phyloP scores from a whole-genome alignment of 2,329 filamentous ascomycete species.

The Penicillium sp. region DNA sequence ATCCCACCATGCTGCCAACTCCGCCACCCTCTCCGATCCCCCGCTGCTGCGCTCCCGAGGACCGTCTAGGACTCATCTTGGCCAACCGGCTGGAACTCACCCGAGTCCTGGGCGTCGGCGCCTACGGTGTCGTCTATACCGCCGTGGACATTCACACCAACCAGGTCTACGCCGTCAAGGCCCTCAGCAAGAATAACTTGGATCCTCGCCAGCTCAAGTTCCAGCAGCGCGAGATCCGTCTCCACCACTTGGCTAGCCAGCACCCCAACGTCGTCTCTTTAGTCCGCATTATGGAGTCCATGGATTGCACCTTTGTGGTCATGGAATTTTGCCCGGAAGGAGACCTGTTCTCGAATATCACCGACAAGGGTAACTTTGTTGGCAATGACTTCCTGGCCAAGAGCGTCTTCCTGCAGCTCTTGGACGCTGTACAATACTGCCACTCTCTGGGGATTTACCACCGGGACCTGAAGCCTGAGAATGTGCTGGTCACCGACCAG shows the following conservation, averaged over 20 bases:
- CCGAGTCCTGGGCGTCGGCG: conserved; percentile 85
- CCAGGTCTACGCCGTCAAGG: conserved; percentile 91
- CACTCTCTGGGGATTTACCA: conserved; percentile 94
- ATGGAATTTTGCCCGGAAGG: conserved; percentile 97
- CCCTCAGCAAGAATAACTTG: conserved; percentile 89
- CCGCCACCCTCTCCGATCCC: conserved; percentile 47
- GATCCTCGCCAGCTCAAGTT: conserved; percentile 85
- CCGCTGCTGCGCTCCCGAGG: conserved; percentile 70
- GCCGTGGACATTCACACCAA: conserved; percentile 81
- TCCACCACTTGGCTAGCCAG: conserved; percentile 85
- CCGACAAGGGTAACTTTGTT: conserved; percentile 88
- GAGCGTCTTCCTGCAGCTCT: conserved; percentile 86
- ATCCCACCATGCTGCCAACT: conserved; percentile 49
- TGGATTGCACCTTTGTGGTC: conserved; percentile 93
- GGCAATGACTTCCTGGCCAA: conserved; percentile 88
- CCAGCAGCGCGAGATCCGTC: conserved; percentile 87
- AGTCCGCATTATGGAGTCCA: conserved; percentile 87
- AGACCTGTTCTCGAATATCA: conserved; percentile 96
- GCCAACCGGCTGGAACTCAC: conserved; percentile 81
- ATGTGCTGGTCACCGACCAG: conserved; percentile 87
- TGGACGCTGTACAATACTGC: conserved; percentile 96
- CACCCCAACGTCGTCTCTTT: conserved; percentile 94
- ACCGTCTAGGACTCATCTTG: conserved; percentile 80
- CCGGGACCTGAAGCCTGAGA: conserved; percentile 96
- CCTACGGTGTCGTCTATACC: conserved; percentile 94